These are phyloP conservation scores for Saccharomyces mikatae DNA, from an alignment of 805 yeast genomes.

Conservation along the genomic window DNA sequence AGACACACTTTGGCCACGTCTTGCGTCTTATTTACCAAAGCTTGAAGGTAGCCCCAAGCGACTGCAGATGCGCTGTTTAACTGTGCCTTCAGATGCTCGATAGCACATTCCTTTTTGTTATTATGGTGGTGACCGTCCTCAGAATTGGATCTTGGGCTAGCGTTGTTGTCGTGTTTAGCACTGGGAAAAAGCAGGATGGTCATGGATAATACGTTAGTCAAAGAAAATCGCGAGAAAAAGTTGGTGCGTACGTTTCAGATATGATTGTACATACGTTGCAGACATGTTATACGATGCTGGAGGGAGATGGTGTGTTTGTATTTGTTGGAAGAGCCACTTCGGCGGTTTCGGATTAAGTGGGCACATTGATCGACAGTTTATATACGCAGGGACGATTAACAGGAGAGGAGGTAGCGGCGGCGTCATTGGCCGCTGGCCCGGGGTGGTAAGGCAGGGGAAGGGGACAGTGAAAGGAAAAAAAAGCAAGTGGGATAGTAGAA, in stretches of 20 bases:
- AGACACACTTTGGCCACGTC: slow-evolving; percentile 3
- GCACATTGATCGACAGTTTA: neutral
- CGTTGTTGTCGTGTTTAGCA: neutral
- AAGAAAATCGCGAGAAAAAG: neutral
- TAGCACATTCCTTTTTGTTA: neutral
- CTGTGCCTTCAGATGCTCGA: neutral
- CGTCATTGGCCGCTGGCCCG: neutral
- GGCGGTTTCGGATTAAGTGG: neutral
- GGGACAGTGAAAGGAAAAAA: neutral
- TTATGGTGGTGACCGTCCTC: neutral
- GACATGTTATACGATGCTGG: neutral
- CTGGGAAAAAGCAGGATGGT: neutral
- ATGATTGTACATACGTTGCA: neutral
- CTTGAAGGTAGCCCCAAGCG: slow-evolving; percentile 10
- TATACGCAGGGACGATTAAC: neutral
- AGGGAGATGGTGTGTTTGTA: neutral
- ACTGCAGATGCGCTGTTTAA: slow-evolving; percentile 13
- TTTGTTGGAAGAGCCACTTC: neutral
- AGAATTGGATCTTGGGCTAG: neutral
- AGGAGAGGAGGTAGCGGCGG: neutral
- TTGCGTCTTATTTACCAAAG: slow-evolving; percentile 5
- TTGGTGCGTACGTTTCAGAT: neutral
- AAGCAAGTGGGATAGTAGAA: neutral
- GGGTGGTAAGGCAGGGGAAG: neutral
- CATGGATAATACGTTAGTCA: neutral